These are phyloP conservation scores for Coemansia biformis DNA, from an alignment of 192 early-diverging fungal species.

Conservation along the genomic window DNA sequence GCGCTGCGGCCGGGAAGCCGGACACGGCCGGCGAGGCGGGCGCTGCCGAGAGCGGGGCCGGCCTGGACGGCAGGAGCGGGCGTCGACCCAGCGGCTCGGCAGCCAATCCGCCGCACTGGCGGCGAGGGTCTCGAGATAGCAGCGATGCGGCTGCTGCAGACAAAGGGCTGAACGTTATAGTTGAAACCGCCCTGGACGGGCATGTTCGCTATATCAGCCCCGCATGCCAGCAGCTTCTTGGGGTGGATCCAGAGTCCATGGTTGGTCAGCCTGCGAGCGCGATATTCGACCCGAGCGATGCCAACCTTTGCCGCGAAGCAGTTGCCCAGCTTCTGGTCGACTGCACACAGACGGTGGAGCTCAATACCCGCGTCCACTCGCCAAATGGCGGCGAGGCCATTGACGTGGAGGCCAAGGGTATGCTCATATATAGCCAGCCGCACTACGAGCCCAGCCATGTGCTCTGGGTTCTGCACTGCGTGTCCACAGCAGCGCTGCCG, in stretches of 20 bases:
- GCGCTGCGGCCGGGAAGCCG: no score
- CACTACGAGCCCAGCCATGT: conserved; percentile 36
- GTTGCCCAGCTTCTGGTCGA: conserved; percentile 39
- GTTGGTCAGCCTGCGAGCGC: conserved; percentile 24
- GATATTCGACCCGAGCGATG: conserved; percentile 19
- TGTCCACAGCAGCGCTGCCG: neutral
- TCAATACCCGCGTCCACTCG: conserved; percentile 15
- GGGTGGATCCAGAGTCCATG: conserved; percentile 16
- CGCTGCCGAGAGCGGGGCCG: no score
- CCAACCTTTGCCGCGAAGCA: conserved; percentile 24
- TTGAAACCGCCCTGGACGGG: conserved; percentile 32
- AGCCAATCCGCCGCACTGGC: conserved; percentile 1
- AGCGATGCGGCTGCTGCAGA: conserved; percentile 8
- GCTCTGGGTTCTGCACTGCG: conserved; percentile 39
- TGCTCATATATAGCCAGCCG: conserved; percentile 31
- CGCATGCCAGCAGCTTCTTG: conserved; percentile 23
- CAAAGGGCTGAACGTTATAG: conserved; percentile 33
- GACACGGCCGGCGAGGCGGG: no score
- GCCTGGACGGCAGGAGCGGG: no score
- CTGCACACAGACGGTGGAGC: conserved; percentile 36
- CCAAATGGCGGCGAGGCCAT: conserved; percentile 6
- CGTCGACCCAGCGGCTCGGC: no score
- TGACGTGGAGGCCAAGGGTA: conserved; percentile 36
- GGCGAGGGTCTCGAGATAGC: neutral
- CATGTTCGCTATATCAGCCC: conserved; percentile 45